Percentiles rank a stretch among this genome's conserved stretches.
These are phyloP conservation scores for Elongisporangium anandrum DNA, from an alignment of 352 stramenopile genomes.

Conservation along the genomic window DNA sequence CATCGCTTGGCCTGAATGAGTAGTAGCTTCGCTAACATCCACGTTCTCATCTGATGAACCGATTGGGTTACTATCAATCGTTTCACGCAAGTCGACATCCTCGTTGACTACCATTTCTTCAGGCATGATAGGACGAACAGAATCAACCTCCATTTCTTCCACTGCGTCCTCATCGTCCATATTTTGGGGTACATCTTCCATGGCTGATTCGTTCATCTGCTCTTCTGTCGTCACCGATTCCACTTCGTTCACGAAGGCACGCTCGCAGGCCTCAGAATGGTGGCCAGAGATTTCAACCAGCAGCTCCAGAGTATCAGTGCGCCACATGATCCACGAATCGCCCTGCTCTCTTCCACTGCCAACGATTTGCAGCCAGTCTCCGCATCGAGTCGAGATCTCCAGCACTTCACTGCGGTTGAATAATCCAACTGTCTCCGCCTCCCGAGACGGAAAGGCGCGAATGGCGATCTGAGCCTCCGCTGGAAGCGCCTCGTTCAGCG, in stretches of 20 bases:
- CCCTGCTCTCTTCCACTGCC: constrained; percentile 2
- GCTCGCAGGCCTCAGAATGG: constrained; percentile 15
- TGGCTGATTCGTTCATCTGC: neutral
- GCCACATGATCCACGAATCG: constrained; percentile 70
- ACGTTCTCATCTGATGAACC: too few species aligned
- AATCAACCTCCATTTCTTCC: constrained; percentile 1
- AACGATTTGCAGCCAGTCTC: constrained; percentile 52
- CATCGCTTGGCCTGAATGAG: neutral
- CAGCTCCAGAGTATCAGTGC: constrained; percentile 37
- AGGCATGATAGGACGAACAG: neutral
- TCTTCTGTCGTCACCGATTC: neutral
- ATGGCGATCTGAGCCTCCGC: constrained; percentile 64
- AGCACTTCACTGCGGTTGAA: constrained; percentile 52
- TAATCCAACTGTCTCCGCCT: constrained; percentile 48
- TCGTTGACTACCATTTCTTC: constrained; percentile 2
- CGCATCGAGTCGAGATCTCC: constrained; percentile 38
- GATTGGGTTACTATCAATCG: neutral
- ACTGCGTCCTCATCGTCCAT: neutral
- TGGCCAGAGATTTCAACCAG: constrained; percentile 36
- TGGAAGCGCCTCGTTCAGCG: constrained; percentile 47
- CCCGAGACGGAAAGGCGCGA: constrained; percentile 51
- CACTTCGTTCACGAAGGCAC: neutral
- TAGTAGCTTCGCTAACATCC: neutral
- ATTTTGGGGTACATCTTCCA: neutral
- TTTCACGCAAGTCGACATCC: neutral